Evolutionary conservation across 768 basidiomycete genomes (phyloP).

Genomic region (Termitomyces sp.): DNA sequence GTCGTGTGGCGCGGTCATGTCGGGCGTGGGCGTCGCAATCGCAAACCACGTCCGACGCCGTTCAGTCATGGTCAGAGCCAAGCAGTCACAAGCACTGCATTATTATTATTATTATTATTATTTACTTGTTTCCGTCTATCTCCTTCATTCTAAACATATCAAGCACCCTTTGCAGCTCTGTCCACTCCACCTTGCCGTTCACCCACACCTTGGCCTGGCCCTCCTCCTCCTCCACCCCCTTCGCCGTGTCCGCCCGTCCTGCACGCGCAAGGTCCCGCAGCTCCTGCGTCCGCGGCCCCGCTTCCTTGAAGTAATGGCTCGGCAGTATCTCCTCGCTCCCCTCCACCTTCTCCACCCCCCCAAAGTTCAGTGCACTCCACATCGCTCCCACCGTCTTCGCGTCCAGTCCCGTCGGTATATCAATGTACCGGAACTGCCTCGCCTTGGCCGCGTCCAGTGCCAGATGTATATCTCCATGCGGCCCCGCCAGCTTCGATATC

Average conservation of each 20-base stretch:
- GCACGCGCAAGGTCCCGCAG: constrained; percentile 43
- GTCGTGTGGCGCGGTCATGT: not conserved
- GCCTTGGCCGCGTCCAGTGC: constrained; percentile 27
- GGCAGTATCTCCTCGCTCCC: constrained; percentile 25
- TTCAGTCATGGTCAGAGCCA: constrained; percentile 16
- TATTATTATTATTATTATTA: not conserved
- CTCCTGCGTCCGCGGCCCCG: constrained; percentile 27
- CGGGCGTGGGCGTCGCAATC: no score
- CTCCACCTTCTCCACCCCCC: constrained; percentile 18
- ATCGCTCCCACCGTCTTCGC: constrained; percentile 36
- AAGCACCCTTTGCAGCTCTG: not conserved
- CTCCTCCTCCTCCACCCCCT: constrained; percentile 28
- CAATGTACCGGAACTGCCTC: constrained; percentile 42
- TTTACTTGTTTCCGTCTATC: not conserved
- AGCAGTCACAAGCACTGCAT: not conserved
- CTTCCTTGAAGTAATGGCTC: constrained; percentile 26
- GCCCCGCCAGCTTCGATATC: constrained; percentile 34
- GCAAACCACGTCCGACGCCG: constrained; percentile 29
- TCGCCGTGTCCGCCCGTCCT: constrained; percentile 37
- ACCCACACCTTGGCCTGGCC: constrained; percentile 44
- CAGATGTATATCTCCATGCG: constrained; percentile 28
- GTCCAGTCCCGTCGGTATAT: constrained; percentile 45
- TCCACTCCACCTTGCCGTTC: constrained; percentile 17
- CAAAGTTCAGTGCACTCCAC: constrained; percentile 43
- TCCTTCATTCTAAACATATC: not conserved